Conservation (phyloP, 345 rosid species). For the Populus nigra region DNA sequence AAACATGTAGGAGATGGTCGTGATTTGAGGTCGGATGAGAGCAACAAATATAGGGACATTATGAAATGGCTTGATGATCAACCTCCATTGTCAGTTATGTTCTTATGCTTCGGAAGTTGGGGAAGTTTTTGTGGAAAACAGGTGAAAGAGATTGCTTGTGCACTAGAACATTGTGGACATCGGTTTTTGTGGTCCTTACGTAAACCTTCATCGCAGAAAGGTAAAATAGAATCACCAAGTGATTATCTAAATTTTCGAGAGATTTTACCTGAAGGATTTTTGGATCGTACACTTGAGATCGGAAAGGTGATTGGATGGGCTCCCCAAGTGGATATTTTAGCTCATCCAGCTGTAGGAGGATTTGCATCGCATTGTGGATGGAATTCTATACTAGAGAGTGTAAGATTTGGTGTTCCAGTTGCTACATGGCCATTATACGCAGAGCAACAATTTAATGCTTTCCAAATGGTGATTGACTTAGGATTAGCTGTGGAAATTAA, state of each 20-base stretch:
- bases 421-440: slow-evolving; percentile 11
- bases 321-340: background rate
- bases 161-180: slow-evolving; percentile 9
- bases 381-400: slow-evolving; percentile 9
- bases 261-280: background rate
- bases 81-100: slow-evolving; percentile 12
- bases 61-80: slow-evolving; percentile 23
- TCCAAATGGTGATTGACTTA: slow-evolving; percentile 4
- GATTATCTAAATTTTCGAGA: background rate
- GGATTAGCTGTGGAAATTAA: background rate
- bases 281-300: background rate
- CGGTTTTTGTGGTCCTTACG: slow-evolving; percentile 23
- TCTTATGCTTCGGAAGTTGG: slow-evolving; percentile 22
- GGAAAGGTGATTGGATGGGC: slow-evolving; percentile 18
- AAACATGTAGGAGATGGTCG: background rate
- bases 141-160: slow-evolving; percentile 16
- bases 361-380: slow-evolving; percentile 16
- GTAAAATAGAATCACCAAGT: background rate
- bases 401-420: slow-evolving; percentile 12
- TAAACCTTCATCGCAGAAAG: background rate
- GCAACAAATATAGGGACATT: background rate
- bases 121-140: slow-evolving; percentile 14
- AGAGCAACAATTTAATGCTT: slow-evolving; percentile 10
- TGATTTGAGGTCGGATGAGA: too few relatives aligned
- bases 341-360: slow-evolving; percentile 8